phyloP scores from a whole-genome alignment of 352 stramenopile genomes.

The Phytophthora niederhauseri region DNA sequence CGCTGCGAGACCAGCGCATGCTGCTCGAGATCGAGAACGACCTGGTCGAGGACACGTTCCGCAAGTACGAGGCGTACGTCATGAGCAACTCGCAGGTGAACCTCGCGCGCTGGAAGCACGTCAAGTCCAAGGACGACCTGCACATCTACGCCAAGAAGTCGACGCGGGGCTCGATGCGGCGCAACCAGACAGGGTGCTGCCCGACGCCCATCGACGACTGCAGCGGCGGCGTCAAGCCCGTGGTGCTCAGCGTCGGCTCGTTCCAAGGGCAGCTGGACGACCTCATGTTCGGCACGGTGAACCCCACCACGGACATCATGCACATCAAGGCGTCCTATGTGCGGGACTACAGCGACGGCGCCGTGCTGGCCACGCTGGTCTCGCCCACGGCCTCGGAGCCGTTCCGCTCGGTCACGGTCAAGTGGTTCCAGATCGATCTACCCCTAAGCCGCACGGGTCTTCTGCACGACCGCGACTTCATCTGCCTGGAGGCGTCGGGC shows the following conservation, averaged over 20 bases:
- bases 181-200: neutral
- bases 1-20: slow-evolving; percentile 6
- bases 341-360: slow-evolving; percentile 47
- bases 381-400: slow-evolving; percentile 36
- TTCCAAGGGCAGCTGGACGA: slow-evolving; percentile 59
- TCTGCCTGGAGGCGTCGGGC: slow-evolving; percentile 57
- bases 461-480: slow-evolving; percentile 59
- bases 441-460: slow-evolving; percentile 38
- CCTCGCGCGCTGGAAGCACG: slow-evolving; percentile 29
- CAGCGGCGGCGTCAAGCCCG: slow-evolving; percentile 23
- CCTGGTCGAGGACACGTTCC: slow-evolving; percentile 33
- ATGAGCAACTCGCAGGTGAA: slow-evolving; percentile 30
- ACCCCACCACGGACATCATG: slow-evolving; percentile 49
- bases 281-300: slow-evolving; percentile 62
- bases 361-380: slow-evolving; percentile 44
- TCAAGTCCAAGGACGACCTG: slow-evolving; percentile 32
- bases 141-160: slow-evolving; percentile 31
- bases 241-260: slow-evolving; percentile 48
- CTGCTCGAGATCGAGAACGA: slow-evolving; percentile 29
- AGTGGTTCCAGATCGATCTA: slow-evolving; percentile 51
- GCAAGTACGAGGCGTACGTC: slow-evolving; percentile 36
- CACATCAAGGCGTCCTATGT: slow-evolving; percentile 58
- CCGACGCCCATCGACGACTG: slow-evolving; percentile 5
- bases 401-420: slow-evolving; percentile 51
- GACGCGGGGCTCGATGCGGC: neutral